Base-by-base conservation (phyloP, 192 early-diverging fungal species). In the Backusella luteola region DNA sequence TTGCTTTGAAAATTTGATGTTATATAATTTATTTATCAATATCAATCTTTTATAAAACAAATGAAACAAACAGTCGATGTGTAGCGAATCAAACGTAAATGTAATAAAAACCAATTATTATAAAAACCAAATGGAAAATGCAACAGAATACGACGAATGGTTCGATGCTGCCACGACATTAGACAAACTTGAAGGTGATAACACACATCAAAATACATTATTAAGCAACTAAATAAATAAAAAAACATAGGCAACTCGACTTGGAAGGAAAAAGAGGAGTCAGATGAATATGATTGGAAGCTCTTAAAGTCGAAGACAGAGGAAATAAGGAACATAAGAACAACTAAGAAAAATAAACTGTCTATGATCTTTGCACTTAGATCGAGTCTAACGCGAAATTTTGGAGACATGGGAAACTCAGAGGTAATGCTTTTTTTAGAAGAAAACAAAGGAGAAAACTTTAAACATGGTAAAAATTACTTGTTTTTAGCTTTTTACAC, bases 351-450 rank as follows among this genome's bases (percentile, higher is more conserved):
- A 14, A 89, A 91, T 69, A 72, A 87, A 17, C 63, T 76, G 1
- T 41, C 80, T 15, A 89, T 91, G 85, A 89, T 91, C 23, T 94
- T 93, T 83, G 76, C 88, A 29, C 83, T 94, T 19, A 83, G 92
- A 32, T 92, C 93, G 0, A 87, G 86, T 4, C 66, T 95, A 11
- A 84, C 85, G 4, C 80, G 94, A 44, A 94, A 95, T 80, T 77
- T 95, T 8, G 94, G 91, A 7, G 91, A 94, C 77, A 92, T 94
- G 85, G 90, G 89, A 4, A 91, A 90, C 44, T 85, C 90, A 38
- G 85, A 91, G 80, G 91, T 94, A 89, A 73, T 14, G 21, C 8
- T 14, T 29, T 29, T 63, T 14, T 14, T 59, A 26, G 4, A 17
- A 17, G 15, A 44, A 44, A 44, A 42, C 9, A 42, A 42, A 42